phyloP scores from a whole-genome alignment of 2,329 filamentous ascomycete genomes.

The Diaporthe citri region DNA sequence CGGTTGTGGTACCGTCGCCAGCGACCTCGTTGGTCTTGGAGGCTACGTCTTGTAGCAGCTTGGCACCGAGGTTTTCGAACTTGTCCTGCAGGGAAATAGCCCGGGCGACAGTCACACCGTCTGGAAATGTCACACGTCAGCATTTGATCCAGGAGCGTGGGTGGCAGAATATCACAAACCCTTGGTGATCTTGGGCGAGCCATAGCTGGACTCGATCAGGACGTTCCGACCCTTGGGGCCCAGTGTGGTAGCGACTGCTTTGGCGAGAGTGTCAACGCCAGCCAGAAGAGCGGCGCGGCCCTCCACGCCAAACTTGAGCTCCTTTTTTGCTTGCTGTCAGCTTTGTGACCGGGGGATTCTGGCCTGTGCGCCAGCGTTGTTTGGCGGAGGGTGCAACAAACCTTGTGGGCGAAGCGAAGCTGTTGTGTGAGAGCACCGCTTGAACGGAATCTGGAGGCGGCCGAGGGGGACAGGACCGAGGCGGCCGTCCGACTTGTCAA shows the following conservation, averaged over 20 bases:
- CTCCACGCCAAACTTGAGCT: constrained; percentile 98
- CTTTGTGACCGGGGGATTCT: constrained; percentile 25
- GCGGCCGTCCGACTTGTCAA: constrained; percentile 85
- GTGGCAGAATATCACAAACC: constrained; percentile 67
- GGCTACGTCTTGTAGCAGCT: constrained; percentile 96
- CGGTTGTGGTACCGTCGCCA: constrained; percentile 98
- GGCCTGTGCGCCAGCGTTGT: neutral
- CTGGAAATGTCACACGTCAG: constrained; percentile 55
- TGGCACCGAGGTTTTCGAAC: constrained; percentile 98
- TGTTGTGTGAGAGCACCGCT: constrained; percentile 81
- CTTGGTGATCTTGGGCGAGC: constrained; percentile 99
- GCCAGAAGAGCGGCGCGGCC: constrained; percentile 88
- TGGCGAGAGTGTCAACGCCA: constrained; percentile 97
- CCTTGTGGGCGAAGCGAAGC: constrained; percentile 98
- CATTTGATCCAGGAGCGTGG: neutral
- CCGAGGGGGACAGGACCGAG: constrained; percentile 80
- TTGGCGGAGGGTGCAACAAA: constrained; percentile 56
- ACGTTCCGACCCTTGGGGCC: constrained; percentile 99
- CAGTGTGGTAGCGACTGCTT: constrained; percentile 94
- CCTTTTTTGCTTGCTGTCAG: constrained; percentile 66
- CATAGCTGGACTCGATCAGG: constrained; percentile 97
- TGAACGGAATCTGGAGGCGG: constrained; percentile 73
- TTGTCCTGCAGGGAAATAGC: constrained; percentile 96
- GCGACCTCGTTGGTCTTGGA: constrained; percentile 99
- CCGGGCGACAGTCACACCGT: constrained; percentile 90